These are phyloP conservation scores for Picochlorum sp. DNA, from an alignment of 139 green algal genomes.

Conservation along the genomic window DNA sequence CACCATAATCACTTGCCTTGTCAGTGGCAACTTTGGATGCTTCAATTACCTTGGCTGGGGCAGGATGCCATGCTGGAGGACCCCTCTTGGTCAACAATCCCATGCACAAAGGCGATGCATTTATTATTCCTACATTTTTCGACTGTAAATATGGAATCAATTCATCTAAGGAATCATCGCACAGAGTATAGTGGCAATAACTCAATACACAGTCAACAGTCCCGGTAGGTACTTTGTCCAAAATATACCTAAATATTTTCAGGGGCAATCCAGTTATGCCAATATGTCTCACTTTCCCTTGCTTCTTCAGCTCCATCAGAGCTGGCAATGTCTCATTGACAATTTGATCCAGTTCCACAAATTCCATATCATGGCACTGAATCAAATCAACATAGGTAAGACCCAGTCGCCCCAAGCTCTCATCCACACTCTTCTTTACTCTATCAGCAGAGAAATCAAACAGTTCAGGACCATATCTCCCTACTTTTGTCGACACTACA, in stretches of 20 bases:
- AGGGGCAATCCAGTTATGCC: constrained; percentile 89
- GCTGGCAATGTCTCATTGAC: constrained; percentile 83
- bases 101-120: constrained; percentile 78
- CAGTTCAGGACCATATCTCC: constrained; percentile 66
- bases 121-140: constrained; percentile 75
- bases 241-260: constrained; percentile 56
- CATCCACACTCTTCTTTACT: constrained; percentile 57
- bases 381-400: constrained; percentile 82
- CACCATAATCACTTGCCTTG: constrained; percentile 21
- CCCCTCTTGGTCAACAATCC: constrained; percentile 78
- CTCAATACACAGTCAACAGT: constrained; percentile 75
- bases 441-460: constrained; percentile 79
- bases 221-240: constrained; percentile 55
- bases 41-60: constrained; percentile 50
- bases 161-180: constrained; percentile 54
- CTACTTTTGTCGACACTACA: constrained; percentile 82
- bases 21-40: constrained; percentile 39
- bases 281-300: constrained; percentile 71
- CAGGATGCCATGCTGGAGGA: constrained; percentile 83
- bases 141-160: constrained; percentile 47
- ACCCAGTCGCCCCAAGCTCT: constrained; percentile 65
- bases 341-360: constrained; percentile 66
- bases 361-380: constrained; percentile 94
- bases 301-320: constrained; percentile 59
- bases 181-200: constrained; percentile 88